phyloP scores from a whole-genome alignment of 176 grass and related monocot species.

The Zea luxurians region DNA sequence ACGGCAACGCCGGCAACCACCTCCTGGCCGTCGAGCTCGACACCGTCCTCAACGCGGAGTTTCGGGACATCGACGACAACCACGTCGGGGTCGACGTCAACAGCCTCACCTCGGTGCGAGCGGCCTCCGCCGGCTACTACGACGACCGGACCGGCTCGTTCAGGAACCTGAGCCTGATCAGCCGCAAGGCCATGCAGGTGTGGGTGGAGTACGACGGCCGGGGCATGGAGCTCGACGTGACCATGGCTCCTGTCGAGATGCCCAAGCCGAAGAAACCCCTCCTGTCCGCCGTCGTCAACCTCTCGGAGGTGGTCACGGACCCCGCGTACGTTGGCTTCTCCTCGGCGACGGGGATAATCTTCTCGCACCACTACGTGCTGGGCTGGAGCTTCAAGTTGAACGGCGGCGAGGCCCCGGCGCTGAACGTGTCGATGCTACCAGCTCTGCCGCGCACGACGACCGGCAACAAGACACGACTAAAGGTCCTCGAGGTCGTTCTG shows the following conservation, averaged over 20 bases:
- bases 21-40: conserved; percentile 68
- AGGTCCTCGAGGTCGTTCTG: conserved; percentile 12
- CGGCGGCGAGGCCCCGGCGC: conserved; percentile 20
- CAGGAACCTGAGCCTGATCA: conserved; percentile 34
- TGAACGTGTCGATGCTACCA: conserved; percentile 39
- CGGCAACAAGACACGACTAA: neutral
- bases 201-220: conserved; percentile 51
- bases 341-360: conserved; percentile 35
- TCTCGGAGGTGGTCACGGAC: conserved; percentile 33
- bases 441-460: conserved; percentile 5
- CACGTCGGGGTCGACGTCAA: conserved; percentile 59
- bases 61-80: conserved; percentile 54
- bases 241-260: conserved; percentile 34
- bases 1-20: conserved; percentile 21
- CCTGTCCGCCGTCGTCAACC: conserved; percentile 23
- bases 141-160: conserved; percentile 34
- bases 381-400: conserved; percentile 52
- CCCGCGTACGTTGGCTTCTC: conserved; percentile 52
- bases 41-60: conserved; percentile 45
- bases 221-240: conserved; percentile 31
- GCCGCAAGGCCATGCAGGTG: conserved; percentile 44
- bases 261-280: conserved; percentile 39
- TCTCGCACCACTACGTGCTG: conserved; percentile 38
- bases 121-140: conserved; percentile 41
- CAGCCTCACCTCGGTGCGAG: conserved; percentile 35